Evolutionary conservation across 352 stramenopile genomes (phyloP).

Genomic region (Thraustochytrium sp.): DNA sequence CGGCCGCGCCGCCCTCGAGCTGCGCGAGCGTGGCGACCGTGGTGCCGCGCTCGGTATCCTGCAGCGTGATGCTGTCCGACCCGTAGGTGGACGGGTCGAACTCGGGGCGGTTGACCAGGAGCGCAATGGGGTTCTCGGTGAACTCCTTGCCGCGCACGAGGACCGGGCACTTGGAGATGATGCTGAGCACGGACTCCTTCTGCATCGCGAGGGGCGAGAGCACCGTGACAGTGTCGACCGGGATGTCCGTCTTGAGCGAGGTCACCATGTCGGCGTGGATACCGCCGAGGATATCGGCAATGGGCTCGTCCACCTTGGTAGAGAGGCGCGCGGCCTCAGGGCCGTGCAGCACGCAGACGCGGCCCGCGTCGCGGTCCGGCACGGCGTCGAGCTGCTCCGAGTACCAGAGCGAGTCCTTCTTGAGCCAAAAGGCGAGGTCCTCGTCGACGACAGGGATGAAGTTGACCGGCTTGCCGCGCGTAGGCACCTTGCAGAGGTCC

Average conservation of each 20-base stretch:
- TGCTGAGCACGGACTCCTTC: slow-evolving; percentile 49
- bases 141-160: slow-evolving; percentile 62
- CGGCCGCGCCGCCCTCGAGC: not conserved
- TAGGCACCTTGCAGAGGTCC: slow-evolving; percentile 60
- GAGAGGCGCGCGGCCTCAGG: slow-evolving; percentile 71
- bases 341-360: slow-evolving; percentile 72
- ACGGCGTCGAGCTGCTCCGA: slow-evolving; percentile 75
- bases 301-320: slow-evolving; percentile 65
- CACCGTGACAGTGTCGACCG: slow-evolving; percentile 50
- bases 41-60: not conserved
- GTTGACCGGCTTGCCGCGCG: slow-evolving; percentile 72
- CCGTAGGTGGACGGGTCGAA: not conserved
- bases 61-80: not conserved
- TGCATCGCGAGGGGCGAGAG: slow-evolving; percentile 61
- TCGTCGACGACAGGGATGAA: slow-evolving; percentile 72
- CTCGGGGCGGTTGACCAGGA: slow-evolving; percentile 51
- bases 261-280: slow-evolving; percentile 60
- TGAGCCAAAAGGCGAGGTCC: slow-evolving; percentile 75
- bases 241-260: slow-evolving; percentile 53
- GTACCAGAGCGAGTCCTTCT: slow-evolving; percentile 82
- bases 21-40: not conserved
- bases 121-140: slow-evolving; percentile 61
- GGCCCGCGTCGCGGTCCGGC: slow-evolving; percentile 64
- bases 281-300: slow-evolving; percentile 64
- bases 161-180: slow-evolving; percentile 30